Evolutionary conservation across 2,329 filamentous ascomycete genomes (phyloP), one percentile per base, ranked within the genome.

Genomic region (Xylaria digitata): DNA sequence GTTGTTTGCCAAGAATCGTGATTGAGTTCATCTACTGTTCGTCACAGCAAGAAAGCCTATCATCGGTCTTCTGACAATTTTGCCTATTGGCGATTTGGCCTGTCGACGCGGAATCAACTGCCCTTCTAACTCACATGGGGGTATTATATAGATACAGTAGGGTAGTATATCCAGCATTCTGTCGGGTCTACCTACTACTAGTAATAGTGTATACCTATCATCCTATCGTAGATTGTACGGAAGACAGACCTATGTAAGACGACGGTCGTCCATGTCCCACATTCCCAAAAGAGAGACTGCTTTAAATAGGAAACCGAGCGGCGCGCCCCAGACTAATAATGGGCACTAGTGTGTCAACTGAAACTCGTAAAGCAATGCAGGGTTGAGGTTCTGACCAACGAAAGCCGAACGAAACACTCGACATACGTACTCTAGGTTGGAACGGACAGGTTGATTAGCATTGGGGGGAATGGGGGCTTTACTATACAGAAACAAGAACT

Each of bases 281-380:
- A 66, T 66, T 67, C 68, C 66, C 26, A 50, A 65, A 8, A 48
- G 45, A 21, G 45, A 48, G 23, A 52, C 37, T 46, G 58, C 69
- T 67, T 69, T 60, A 69, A 66, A 68, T 68, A 70, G 62, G 62
- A 67, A 58, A 40, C 63, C 30, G 48, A 59, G 61, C 54, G 32
- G 63, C 32, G 54, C 54, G 34, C 40, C 58, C 57, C 62, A 40
- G 37, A 55, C 65, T 66, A 42, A 57, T 68, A 63, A 56, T 37
- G 60, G 48, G 13, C 37, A 40, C 37, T 40, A 54, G 55, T 46
- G 49, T 34, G 42, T 30, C 40, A 69, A 64, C 69, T 71, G 69
- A 69, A 70, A 70, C 68, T 63, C 45, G 55, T 61, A 46, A 55
- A 61, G 50, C 48, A 61, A 69, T 67, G 69, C 69, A 70, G 67